Evolutionary conservation across 768 basidiomycete species (phyloP).

Genomic region (Boletus insuetus): DNA sequence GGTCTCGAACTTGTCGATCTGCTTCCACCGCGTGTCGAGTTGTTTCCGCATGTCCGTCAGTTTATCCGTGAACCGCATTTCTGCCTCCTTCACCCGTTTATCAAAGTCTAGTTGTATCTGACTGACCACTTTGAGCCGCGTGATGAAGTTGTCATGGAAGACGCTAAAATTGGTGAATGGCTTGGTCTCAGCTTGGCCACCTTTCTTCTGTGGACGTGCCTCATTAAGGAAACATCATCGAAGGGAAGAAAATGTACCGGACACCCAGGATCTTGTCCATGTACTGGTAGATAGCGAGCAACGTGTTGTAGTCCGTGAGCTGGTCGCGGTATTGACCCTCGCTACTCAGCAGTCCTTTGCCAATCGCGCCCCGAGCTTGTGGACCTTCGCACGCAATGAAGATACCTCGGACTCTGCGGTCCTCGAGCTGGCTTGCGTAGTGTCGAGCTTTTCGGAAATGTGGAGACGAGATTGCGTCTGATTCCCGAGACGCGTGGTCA

Average conservation of each 20-base stretch:
- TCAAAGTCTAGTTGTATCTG: constrained; percentile 88
- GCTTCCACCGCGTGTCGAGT: constrained; percentile 84
- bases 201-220: constrained; percentile 55
- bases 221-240: neutral
- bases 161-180: constrained; percentile 92
- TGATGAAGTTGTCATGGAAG: constrained; percentile 93
- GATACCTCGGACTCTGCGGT: constrained; percentile 67
- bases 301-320: constrained; percentile 87
- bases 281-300: constrained; percentile 92
- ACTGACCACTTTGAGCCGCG: constrained; percentile 78
- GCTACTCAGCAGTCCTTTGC: constrained; percentile 72
- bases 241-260: constrained; percentile 50
- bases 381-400: constrained; percentile 55
- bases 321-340: constrained; percentile 89
- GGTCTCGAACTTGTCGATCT: constrained; percentile 89
- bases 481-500: constrained; percentile 72
- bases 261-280: constrained; percentile 92
- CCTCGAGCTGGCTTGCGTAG: constrained; percentile 56
- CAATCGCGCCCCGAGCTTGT: constrained; percentile 76
- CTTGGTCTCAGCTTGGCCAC: constrained; percentile 76
- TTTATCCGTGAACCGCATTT: constrained; percentile 68
- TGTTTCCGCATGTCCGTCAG: constrained; percentile 80
- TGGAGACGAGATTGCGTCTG: constrained; percentile 88
- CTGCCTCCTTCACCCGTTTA: constrained; percentile 76
- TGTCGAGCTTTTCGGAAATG: constrained; percentile 86